Conservation (phyloP, 2,329 filamentous ascomycete genomes). For the Trichoderma aggressivum region DNA sequence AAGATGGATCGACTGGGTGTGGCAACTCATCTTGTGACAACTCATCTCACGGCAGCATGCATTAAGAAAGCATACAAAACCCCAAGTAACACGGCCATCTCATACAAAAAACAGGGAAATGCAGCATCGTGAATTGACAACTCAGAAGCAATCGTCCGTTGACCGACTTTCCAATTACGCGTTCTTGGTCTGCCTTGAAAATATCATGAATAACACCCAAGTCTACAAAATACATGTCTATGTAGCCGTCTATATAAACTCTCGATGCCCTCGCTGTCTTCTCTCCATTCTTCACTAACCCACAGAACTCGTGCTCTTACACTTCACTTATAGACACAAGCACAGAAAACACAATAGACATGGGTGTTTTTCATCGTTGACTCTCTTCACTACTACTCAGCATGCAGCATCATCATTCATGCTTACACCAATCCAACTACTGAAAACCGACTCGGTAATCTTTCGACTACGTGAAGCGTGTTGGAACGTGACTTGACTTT, state of each 20-base stretch:
- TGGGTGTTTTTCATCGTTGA: not conserved
- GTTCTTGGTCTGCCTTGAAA: not conserved
- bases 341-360: not conserved
- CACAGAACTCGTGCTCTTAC: not conserved
- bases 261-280: not conserved
- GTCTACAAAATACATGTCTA: not conserved
- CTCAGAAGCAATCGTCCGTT: not conserved
- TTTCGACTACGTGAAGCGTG: too few relatives aligned
- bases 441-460: too few relatives aligned
- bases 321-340: not conserved
- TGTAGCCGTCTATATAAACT: not conserved
- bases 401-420: not conserved
- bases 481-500: too few relatives aligned
- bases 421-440: too few relatives aligned
- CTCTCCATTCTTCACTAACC: not conserved
- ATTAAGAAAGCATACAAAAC: not conserved
- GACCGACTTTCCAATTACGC: not conserved
- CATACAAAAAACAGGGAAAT: not conserved
- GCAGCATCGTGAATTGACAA: not conserved
- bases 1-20: not conserved
- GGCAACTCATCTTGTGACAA: not conserved
- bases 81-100: not conserved
- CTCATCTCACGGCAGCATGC: not conserved
- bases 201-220: not conserved
- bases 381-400: not conserved